Conservation (phyloP, 2,329 filamentous ascomycete genomes). For the Cryphonectria carpinicola region DNA sequence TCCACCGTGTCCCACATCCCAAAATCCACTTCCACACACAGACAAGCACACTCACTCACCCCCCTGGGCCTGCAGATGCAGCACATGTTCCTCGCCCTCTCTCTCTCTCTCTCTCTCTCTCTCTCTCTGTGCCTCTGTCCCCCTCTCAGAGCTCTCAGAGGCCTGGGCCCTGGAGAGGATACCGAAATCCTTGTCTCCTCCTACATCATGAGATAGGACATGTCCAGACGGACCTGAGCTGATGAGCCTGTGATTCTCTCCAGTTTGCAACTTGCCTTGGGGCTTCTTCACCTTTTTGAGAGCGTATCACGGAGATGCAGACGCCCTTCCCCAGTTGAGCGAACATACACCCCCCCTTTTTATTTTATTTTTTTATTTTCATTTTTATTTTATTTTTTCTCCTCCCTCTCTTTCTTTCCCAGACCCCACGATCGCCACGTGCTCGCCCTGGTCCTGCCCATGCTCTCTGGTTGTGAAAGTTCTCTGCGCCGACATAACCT, state of each 20-base stretch:
- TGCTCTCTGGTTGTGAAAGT: not conserved
- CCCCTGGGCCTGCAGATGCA: not conserved
- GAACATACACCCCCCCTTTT: not conserved
- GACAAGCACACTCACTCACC: not conserved
- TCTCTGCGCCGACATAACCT: not conserved
- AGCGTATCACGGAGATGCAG: not conserved
- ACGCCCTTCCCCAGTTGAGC: not conserved
- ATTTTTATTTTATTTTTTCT: not conserved
- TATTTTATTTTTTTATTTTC: not conserved
- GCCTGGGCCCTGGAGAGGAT: no score
- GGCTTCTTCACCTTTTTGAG: not conserved
- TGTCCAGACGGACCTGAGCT: not conserved
- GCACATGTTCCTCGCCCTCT: no score
- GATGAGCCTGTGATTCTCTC: not conserved
- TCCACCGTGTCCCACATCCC: not conserved
- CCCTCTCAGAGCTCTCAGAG: no score
- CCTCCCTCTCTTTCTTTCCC: not conserved
- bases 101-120: no score
- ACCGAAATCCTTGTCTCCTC: not conserved
- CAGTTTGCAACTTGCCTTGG: not conserved
- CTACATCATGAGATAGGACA: not conserved
- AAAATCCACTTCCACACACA: not conserved
- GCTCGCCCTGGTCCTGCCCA: not conserved
- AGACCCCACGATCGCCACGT: slow-evolving; percentile 1
- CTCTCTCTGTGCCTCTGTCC: no score